Conservation (phyloP, 2,329 filamentous ascomycete species). For the Exophiala sp. region DNA sequence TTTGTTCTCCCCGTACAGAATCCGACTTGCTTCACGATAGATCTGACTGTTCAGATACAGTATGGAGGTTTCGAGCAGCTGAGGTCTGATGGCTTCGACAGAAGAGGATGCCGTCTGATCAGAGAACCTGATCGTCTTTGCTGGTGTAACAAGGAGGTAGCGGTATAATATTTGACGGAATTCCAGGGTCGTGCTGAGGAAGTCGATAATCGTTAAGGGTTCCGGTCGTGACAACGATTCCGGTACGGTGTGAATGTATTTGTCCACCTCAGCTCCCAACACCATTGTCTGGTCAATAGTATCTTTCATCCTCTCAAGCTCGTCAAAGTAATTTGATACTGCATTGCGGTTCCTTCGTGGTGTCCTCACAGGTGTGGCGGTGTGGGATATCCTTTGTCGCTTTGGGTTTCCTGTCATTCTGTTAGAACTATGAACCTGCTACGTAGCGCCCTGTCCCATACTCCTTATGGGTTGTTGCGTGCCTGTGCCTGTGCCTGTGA, state of each 20-base stretch:
- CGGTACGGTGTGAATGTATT: not conserved
- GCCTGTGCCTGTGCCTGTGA: not conserved
- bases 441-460: not conserved
- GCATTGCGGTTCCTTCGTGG: not conserved
- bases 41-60: constrained; percentile 11
- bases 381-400: not conserved
- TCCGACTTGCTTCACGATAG: constrained; percentile 12
- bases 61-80: constrained; percentile 12
- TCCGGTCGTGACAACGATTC: not conserved
- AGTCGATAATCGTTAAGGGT: constrained; percentile 5
- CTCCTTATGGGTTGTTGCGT: not conserved
- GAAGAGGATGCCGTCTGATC: not conserved
- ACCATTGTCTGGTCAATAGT: not conserved
- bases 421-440: not conserved
- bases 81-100: constrained; percentile 1
- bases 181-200: constrained; percentile 7
- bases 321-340: not conserved
- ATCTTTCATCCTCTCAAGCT: not conserved
- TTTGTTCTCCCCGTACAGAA: constrained; percentile 21
- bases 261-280: not conserved
- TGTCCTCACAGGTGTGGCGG: not conserved
- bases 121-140: constrained; percentile 6
- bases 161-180: constrained; percentile 13
- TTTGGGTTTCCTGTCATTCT: not conserved
- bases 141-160: constrained; percentile 9